Evolutionary conservation across 768 basidiomycete genomes (phyloP), one percentile per base, ranked within the genome.

Genomic region (Mycena pura): DNA sequence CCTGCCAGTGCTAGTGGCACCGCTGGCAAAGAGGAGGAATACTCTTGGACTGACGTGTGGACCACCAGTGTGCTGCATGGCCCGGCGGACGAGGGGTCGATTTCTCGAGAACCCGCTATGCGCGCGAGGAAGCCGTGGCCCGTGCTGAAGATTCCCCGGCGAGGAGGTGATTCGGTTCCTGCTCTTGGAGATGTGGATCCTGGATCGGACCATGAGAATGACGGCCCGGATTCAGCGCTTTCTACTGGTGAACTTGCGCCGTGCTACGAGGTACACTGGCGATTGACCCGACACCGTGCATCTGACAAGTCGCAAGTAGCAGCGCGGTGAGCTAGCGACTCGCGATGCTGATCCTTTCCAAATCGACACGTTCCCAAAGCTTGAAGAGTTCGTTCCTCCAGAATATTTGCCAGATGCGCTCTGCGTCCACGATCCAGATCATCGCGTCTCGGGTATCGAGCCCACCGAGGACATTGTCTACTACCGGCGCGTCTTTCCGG

Each of bases 351-450:
- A 57, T 21, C 52, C 62, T 28, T 51, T 32, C 9, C 50, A 47
- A 28, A 51, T 60, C 10, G 28, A 40, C 25, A 25, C 6, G 27
- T 36, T 63, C 10, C 62, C 64, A 7, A 72, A 70, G 47, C 67
- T 72, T 17, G 68, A 71, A 47, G 69, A 72, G 39, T 52, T 34
- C 29, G 69, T 73, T 36, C 67, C 68, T 19, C 25, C 15, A 17
- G 41, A 68, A 19, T 66, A 58, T 51, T 59, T 73, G 13, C 73
- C 72, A 7, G 60, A 68, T 15, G 46, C 69, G 21, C 69, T 73
- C 29, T 44, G 68, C 13, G 61, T 73, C 10, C 69, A 70, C 50
- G 73, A 73, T 55, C 63, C 68, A 21, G 56, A 59, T 25, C 38
- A 54, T 3, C 56, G 64, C 6, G 25, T 59, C 3, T 62, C 64